Evolutionary conservation across 345 rosid species (phyloP), one percentile per base, ranked within the genome.

Genomic region (Physaria fendleri): DNA sequence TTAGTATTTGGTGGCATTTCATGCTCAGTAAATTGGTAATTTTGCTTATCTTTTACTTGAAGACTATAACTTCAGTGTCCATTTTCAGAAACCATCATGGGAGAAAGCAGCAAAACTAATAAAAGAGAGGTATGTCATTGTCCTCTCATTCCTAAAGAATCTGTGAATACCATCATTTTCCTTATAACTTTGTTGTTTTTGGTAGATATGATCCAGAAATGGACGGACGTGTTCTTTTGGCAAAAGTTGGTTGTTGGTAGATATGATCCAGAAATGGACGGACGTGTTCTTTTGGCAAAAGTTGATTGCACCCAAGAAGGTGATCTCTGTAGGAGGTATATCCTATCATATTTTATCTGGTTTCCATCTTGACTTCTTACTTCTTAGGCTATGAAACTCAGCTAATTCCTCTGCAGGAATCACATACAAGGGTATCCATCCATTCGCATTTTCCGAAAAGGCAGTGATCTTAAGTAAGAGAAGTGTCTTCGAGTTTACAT

Each of bases 391-490:
- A 8, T 32, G n/a, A 39, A 39, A 41, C 20, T 35, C 37, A 17
- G 42, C 28, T 37, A 24, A 37, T 22, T 61, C 42, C 15, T 54
- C 44, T 47, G 38, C 56, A 94, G 99, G 82, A 66, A 84, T 78
- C 96, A 94, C 77, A 75, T 94, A 52, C 99, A 94, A 75, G 99
- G 89, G 25, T 94, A 90, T 78, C 99, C 97, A 57, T 90, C 99
- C 15, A 84, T 94, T 78, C 92, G 99, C 69, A 94, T 94, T 72
- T 94, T 94, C 68, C 97, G 90, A 47, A 90, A 84, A 79, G 99
- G 99, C 68, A 87, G 79, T 74, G 95, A 94, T 82, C 15, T 85
- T 50, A 84, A 68, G 99, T 93, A 70, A 81, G 49, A 24, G 18
- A 24, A 33, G 1, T 27, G 28, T 21, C 48, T 37, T 32, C 34